Conservation (phyloP, 345 rosid species). For the Rhizophora apiculata region DNA sequence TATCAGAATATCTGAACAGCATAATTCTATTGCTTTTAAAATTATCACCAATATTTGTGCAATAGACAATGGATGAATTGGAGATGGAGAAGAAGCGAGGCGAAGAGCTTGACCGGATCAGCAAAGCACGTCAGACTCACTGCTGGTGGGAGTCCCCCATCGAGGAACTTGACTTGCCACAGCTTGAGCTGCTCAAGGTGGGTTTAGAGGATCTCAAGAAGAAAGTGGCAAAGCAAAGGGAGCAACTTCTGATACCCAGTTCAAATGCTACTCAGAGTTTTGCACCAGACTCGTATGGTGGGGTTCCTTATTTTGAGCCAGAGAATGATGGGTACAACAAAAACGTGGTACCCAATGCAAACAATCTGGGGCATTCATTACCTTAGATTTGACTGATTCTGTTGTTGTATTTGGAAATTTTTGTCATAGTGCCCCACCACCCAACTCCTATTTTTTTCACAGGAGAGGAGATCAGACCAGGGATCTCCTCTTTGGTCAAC, state of each 20-base stretch:
- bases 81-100: constrained; percentile 46
- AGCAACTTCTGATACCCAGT: constrained; percentile 21
- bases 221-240: constrained; percentile 30
- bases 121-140: constrained; percentile 17
- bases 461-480: not conserved
- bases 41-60: not conserved
- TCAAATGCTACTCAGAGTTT: constrained; percentile 12
- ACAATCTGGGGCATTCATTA: not conserved
- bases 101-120: constrained; percentile 32
- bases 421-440: not conserved
- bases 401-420: not conserved
- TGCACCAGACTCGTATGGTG: not conserved
- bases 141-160: constrained; percentile 56
- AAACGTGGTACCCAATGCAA: not conserved
- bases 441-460: not conserved
- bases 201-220: constrained; percentile 39
- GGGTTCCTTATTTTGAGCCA: constrained; percentile 8
- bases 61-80: constrained; percentile 27
- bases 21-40: not conserved
- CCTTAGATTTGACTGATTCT: not conserved
- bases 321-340: constrained; percentile 5
- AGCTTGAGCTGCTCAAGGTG: constrained; percentile 36
- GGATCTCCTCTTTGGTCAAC: too few species aligned
- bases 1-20: not conserved
- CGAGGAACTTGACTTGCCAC: constrained; percentile 22